Conservation (phyloP, 2,329 filamentous ascomycete species). For the Neofusicoccum parvum region DNA sequence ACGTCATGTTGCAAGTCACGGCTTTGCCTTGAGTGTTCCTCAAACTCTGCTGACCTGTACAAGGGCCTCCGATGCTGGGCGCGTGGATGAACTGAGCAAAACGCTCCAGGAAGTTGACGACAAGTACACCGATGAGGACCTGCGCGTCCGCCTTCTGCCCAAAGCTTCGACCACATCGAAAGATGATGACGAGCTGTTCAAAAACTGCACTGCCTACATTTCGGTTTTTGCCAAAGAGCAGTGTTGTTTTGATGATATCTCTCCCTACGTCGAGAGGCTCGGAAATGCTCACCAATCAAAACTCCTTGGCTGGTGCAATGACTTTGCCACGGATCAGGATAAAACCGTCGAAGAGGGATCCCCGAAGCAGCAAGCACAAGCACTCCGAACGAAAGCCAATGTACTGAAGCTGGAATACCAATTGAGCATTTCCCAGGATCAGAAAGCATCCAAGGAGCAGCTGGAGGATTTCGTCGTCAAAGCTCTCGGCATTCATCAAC, state of each 20-base stretch:
- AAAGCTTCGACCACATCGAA: neutral
- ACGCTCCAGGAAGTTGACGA: neutral
- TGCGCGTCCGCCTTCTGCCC: slow-evolving; percentile 10
- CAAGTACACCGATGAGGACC: slow-evolving; percentile 2
- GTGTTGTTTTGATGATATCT: slow-evolving; percentile 18
- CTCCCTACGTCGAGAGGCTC: slow-evolving; percentile 15
- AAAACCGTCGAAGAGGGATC: neutral
- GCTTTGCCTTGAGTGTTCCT: neutral
- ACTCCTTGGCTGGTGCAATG: slow-evolving; percentile 4
- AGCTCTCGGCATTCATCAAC: neutral
- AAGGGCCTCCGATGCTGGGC: slow-evolving; percentile 8
- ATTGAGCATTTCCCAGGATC: neutral
- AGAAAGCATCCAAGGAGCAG: slow-evolving; percentile 2
- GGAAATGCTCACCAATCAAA: neutral
- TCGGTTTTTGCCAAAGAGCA: slow-evolving; percentile 6
- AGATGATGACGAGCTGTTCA: slow-evolving; percentile 3
- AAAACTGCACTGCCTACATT: slow-evolving; percentile 4
- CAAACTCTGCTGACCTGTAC: neutral
- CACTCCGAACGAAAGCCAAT: slow-evolving; percentile 13
- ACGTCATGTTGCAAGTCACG: neutral
- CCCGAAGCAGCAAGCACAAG: neutral
- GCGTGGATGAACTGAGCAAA: neutral
- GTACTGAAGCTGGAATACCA: slow-evolving; percentile 16
- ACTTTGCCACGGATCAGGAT: neutral
- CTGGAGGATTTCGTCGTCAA: slow-evolving; percentile 9